These are phyloP conservation scores for Arctostaphylos glauca DNA, from an alignment of 148 eudicot genomes.

Conservation along the genomic window DNA sequence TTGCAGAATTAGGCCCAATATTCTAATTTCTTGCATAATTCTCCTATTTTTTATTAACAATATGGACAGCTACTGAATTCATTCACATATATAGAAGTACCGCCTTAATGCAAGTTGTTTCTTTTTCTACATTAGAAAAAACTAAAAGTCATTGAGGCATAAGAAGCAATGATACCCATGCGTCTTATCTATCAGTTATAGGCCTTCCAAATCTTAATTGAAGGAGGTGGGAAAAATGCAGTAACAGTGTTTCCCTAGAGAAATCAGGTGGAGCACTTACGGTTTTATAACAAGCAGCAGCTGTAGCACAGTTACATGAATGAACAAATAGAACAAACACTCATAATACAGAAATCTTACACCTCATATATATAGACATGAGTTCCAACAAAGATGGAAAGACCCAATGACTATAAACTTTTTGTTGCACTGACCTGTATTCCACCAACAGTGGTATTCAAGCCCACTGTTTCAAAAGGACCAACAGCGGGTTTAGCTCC, in stretches of 20 bases:
- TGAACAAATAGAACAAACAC: not conserved
- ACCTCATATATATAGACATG: not conserved
- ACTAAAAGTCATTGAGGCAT: not conserved
- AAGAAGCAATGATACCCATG: not conserved
- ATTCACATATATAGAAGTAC: not conserved
- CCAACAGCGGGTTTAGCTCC: conserved; percentile 91
- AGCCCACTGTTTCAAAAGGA: conserved; percentile 68
- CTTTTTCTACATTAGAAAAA: not conserved
- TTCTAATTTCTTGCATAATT: not conserved
- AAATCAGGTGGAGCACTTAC: not conserved
- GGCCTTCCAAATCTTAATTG: not conserved
- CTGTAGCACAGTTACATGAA: not conserved
- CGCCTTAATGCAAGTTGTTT: not conserved
- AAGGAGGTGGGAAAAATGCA: not conserved
- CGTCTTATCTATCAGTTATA: not conserved
- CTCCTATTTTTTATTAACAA: not conserved
- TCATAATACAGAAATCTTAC: not conserved
- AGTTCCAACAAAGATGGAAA: not conserved
- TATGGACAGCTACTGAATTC: not conserved
- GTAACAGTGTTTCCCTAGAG: not conserved
- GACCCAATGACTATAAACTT: not conserved
- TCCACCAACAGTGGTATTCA: conserved; percentile 75
- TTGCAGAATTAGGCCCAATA: not conserved
- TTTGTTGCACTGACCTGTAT: conserved; percentile 58
- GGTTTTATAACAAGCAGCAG: not conserved